Evolutionary conservation across 257 asterid genomes (phyloP), one percentile per base, ranked within the genome.

Genomic region (Solanum piurae): DNA sequence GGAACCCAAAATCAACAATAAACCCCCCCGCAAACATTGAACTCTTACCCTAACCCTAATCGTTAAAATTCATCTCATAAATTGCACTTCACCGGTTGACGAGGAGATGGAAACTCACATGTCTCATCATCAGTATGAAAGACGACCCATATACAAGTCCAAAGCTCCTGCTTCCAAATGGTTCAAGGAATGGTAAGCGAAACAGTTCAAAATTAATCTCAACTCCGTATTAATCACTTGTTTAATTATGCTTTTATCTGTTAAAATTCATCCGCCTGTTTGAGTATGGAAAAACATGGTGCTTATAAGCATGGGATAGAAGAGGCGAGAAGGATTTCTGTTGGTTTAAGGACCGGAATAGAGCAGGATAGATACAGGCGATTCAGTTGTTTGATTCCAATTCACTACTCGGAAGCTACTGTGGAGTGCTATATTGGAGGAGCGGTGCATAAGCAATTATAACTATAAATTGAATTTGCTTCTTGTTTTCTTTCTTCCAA

Each of bases 121-220:
- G 90, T 42, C 83, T 38, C 69, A 31, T 86, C 95, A 88, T 87
- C 87, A 92, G 87, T 95, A 89, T 73, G 99, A 97, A 85, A 91
- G 99, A 87, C 97, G 98, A 71, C 94, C 95, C 49, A 90, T 94
- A 36, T 79, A 91, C 86, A 95, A 91, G 91, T 95, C 99, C 75
- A 94, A 88, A 86, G 87, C 92, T 88, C 95, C 98, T 37, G 88
- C 98, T 21, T 94, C 91, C 87, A 95, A 92, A 89, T 97, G 99
- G 99, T 71, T 92, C 87, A 97, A 93, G 86, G 96, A 97, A 92
- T 97, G 99, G 99, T 97, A 94, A 83, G 86, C 18, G 1, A 21
- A 18, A 13, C 25, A 25, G 6, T n/a, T n/a, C 20, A 40, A 71
- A 80, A 58, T 34, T 3, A 18, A 46, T 66, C 21, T 36, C 29